Base-by-base conservation (phyloP, 2,329 filamentous ascomycete species). In the Nigrospora osmanthi region DNA sequence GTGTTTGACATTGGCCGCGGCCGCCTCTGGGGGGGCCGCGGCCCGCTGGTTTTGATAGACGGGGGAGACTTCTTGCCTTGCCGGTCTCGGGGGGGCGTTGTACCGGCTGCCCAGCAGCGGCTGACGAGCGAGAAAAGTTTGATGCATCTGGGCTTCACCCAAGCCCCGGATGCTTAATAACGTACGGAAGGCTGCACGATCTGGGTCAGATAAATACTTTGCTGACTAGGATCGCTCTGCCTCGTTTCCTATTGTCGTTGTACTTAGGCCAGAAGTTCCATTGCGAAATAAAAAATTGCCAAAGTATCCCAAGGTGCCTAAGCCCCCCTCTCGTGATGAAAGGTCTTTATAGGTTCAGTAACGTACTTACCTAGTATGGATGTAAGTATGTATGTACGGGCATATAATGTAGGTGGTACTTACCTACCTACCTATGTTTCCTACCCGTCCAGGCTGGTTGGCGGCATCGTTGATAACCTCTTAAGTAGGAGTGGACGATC, bases 81-180 rank as follows among this genome's bases (percentile, higher is more conserved):
- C 43, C 35, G 43, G 46, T 47, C 49, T 44, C 35, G n/a, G 33
- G 40, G n/a, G 33, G 40, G 46, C 42, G 49, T 50, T 51, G 33
- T 49, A 39, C 46, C 45, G 48, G 46, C 48, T 52, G 47, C 47
- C 52, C 36, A 48, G 47, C 43, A 40, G 41, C 40, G 40, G 50
- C 50, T 52, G 47, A 45, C 49, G 46, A 45, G 38, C 47, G 38
- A 43, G 58, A 59, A 58, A 50, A 57, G 56, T 53, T 53, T 49
- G 54, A 56, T 54, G 56, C 58, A 62, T 61, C 50, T 53, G 56
- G 56, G 53, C 53, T 58, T 44, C 13, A 54, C 52, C 54, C 52
- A 51, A 54, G 57, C 56, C 54, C 54, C 54, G 54, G 53, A 55
- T 56, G 58, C 56, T 55, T 58, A 58, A 59, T 61, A 49, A 51